phyloP scores from a whole-genome alignment of 441 rosid species.

The Eruca vesicaria region DNA sequence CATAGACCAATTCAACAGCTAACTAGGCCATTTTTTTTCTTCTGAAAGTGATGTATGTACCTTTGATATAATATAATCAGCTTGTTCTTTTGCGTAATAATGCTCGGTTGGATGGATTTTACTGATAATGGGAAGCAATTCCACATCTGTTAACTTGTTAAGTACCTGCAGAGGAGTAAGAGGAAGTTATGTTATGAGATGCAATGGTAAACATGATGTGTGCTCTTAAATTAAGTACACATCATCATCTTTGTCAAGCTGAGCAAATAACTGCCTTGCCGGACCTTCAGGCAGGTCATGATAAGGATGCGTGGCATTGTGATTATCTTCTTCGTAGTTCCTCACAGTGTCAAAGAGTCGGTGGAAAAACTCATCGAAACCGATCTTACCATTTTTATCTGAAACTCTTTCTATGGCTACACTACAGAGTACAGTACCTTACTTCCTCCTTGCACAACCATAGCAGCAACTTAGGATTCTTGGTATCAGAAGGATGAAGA shows the following conservation, averaged over 20 bases:
- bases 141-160: constrained; percentile 70
- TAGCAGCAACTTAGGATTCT: constrained; percentile 63
- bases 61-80: constrained; percentile 86
- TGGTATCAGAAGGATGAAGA: constrained; percentile 93
- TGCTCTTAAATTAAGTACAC: constrained; percentile 46
- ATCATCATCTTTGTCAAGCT: constrained; percentile 88
- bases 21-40: background rate
- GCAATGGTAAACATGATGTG: constrained; percentile 5
- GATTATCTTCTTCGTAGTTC: constrained; percentile 78
- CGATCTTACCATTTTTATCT: constrained; percentile 84
- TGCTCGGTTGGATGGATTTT: constrained; percentile 93
- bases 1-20: background rate
- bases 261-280: constrained; percentile 65
- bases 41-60: constrained; percentile 40
- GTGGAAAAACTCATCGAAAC: constrained; percentile 80
- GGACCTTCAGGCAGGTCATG: constrained; percentile 75
- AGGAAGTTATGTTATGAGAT: constrained; percentile 8
- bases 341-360: constrained; percentile 89
- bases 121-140: constrained; percentile 69
- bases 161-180: constrained; percentile 42
- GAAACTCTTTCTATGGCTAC: constrained; percentile 68
- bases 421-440: constrained; percentile 47
- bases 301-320: constrained; percentile 54
- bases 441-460: constrained; percentile 98
- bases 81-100: constrained; percentile 94